phyloP scores from a whole-genome alignment of 2,329 filamentous ascomycete species.

The Emergomyces pasteurianus region DNA sequence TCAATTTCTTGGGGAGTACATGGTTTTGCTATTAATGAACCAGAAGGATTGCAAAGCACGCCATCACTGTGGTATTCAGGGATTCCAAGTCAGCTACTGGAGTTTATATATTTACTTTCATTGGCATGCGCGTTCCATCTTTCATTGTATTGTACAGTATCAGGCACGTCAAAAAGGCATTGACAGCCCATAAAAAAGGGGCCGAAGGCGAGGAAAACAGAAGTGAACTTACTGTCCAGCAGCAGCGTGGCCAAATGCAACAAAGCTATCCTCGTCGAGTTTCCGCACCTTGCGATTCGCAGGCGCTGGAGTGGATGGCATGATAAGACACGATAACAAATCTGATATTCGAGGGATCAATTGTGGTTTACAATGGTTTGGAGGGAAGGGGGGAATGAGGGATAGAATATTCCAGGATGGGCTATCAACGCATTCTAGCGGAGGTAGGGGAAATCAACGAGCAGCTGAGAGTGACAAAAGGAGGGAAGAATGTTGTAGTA shows the following conservation, averaged over 20 bases:
- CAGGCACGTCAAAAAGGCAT: neutral
- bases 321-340: slow-evolving; percentile 7
- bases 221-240: slow-evolving; percentile 39
- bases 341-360: neutral
- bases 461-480: neutral
- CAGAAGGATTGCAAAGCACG: slow-evolving; percentile 71
- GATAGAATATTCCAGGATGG: neutral
- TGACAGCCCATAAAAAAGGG: neutral
- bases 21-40: slow-evolving; percentile 85
- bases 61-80: slow-evolving; percentile 55
- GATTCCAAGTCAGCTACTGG: neutral
- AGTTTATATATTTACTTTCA: neutral
- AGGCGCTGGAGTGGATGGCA: slow-evolving; percentile 23
- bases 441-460: neutral
- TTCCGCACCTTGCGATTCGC: slow-evolving; percentile 23
- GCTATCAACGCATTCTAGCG: neutral
- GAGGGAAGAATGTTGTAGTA: neutral
- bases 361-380: neutral
- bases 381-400: neutral
- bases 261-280: slow-evolving; percentile 28
- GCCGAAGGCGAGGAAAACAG: neutral
- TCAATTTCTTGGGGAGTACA: slow-evolving; percentile 74
- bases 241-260: slow-evolving; percentile 35
- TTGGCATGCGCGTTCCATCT: neutral
- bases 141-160: neutral